A percentile compares a stretch with the other conserved stretches of the same genome.
These are phyloP conservation scores for Uromyces viciae-fabae DNA, from an alignment of 1,284 basidiomycete species.

Conservation along the genomic window DNA sequence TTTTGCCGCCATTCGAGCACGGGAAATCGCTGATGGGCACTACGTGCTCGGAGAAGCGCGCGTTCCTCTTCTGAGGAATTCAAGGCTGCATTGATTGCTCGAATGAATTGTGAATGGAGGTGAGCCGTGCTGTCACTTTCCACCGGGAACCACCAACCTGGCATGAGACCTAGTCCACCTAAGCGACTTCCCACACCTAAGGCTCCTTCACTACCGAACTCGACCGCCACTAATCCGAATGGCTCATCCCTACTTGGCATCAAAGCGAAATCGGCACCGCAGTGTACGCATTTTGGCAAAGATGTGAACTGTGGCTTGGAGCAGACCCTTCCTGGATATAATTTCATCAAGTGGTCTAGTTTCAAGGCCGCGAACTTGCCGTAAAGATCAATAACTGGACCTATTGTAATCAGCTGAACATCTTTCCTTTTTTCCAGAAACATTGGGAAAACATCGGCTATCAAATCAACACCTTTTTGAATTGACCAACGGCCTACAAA, in stretches of 20 bases:
- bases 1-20: conserved; percentile 93
- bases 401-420: conserved; percentile 80
- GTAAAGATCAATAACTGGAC: conserved; percentile 87
- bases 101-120: conserved; percentile 85
- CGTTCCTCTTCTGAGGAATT: conserved; percentile 84
- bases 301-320: conserved; percentile 88
- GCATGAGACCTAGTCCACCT: conserved; percentile 89
- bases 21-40: conserved; percentile 87
- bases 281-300: conserved; percentile 84
- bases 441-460: conserved; percentile 85
- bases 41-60: conserved; percentile 81
- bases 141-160: conserved; percentile 70
- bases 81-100: conserved; percentile 85
- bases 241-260: conserved; percentile 78
- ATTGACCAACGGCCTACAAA: conserved; percentile 96
- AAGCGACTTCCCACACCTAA: conserved; percentile 86
- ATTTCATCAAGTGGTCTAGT: conserved; percentile 81
- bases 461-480: conserved; percentile 83
- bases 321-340: conserved; percentile 83
- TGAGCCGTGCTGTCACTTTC: conserved; percentile 83
- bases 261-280: conserved; percentile 85
- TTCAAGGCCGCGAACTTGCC: conserved; percentile 90
- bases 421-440: conserved; percentile 77
- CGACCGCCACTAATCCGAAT: conserved; percentile 87
- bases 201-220: conserved; percentile 89